Evolutionary conservation across 2,329 filamentous ascomycete genomes (phyloP).

Genomic region (Cadophora sp.): DNA sequence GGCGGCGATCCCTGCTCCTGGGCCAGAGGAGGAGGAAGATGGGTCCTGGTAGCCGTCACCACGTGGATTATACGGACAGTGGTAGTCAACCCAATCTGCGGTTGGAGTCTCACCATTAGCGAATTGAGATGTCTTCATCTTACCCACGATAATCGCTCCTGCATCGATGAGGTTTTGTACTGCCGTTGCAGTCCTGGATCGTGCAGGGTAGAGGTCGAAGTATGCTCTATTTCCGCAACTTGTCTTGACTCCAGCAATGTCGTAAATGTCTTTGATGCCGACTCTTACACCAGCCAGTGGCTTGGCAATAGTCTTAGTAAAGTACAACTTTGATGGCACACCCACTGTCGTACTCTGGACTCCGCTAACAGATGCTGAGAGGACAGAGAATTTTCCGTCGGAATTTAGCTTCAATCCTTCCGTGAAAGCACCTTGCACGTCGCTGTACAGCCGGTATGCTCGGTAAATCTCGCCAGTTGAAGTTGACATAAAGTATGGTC

Average conservation of each 20-base stretch:
- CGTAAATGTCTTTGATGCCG: slow-evolving; percentile 68
- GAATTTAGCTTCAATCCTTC: slow-evolving; percentile 50
- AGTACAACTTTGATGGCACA: slow-evolving; percentile 68
- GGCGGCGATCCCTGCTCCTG: slow-evolving; percentile 52
- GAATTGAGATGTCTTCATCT: slow-evolving; percentile 59
- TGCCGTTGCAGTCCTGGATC: slow-evolving; percentile 54
- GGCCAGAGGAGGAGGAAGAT: slow-evolving; percentile 55
- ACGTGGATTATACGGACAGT: slow-evolving; percentile 50
- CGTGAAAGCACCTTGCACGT: slow-evolving; percentile 56
- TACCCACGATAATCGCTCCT: slow-evolving; percentile 63
- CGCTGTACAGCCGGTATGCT: slow-evolving; percentile 57
- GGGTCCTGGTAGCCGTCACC: slow-evolving; percentile 57
- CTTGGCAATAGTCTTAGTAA: slow-evolving; percentile 56
- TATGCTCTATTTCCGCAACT: slow-evolving; percentile 65
- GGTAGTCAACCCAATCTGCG: slow-evolving; percentile 55
- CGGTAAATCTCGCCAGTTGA: slow-evolving; percentile 53
- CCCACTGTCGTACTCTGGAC: slow-evolving; percentile 52
- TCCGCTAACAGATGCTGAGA: slow-evolving; percentile 51
- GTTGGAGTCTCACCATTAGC: slow-evolving; percentile 51
- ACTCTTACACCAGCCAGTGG: slow-evolving; percentile 66
- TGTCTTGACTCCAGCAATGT: slow-evolving; percentile 62
- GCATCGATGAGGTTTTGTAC: slow-evolving; percentile 63
- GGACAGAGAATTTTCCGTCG: slow-evolving; percentile 51
- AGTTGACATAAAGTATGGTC: slow-evolving; percentile 57
- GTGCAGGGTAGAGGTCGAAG: slow-evolving; percentile 57